Evolutionary conservation across 2,329 filamentous ascomycete genomes (phyloP), one percentile per base, ranked within the genome.

Genomic region (Fusarium drepaniforme): DNA sequence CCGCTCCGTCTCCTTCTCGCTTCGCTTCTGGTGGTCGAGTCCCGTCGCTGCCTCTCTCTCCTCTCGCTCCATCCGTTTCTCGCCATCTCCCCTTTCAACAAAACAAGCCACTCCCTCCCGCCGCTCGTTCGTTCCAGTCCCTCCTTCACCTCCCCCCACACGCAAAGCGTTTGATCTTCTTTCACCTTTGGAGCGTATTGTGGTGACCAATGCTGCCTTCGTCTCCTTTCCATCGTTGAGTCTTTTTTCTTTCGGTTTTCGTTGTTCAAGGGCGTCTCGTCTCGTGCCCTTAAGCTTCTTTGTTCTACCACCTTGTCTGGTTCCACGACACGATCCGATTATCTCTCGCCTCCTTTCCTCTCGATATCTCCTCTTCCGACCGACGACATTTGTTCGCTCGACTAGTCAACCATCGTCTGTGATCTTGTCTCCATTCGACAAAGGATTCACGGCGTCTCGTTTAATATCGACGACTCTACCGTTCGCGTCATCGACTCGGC

Each of bases 111-210:
- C 80, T 83, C 80, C 80, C 81, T 82, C 80, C 69, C 71, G 78
- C 72, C 80, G 76, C 80, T 75, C 80, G 66, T 67, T 84, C 82
- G 82, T 84, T 85, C 82, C 82, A 84, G 83, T 84, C 83, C 77
- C 80, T 83, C 82, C 73, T 82, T 82, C 80, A 79, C 72, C 72
- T 76, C 74, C 74, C 76, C 76, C 75, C 75, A 77, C 77, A 79
- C 78, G 71, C 75, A 74, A 73, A 78, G 75, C 78, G 72, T 77
- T 74, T 77, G 72, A 71, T 75, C 71, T 74, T 78, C 51, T 57
- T 62, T 70, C 49, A 60, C 38, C 44, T 70, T 58, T 64, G 64
- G 70, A 72, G 76, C 74, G 68, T 74, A 74, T 68, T 67, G 75
- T 69, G 68, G 68, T 72, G 60, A 75, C 30, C 68, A 70, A 72